These are phyloP conservation scores for Monosporascus sp. DNA, from an alignment of 2,329 filamentous ascomycete species.

Conservation along the genomic window DNA sequence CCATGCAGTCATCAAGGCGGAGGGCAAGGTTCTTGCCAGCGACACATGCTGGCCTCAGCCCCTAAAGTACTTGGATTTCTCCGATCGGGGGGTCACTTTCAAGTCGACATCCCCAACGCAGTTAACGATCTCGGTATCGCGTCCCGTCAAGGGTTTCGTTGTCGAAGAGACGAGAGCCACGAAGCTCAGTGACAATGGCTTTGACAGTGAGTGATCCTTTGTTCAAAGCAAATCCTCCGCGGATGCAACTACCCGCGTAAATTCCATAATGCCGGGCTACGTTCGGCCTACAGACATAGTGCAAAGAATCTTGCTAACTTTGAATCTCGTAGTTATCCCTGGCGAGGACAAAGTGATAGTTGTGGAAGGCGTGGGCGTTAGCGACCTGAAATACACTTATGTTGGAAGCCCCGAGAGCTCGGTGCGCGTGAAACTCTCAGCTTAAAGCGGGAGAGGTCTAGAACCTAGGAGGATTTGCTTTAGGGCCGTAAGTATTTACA, in stretches of 20 bases:
- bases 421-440: slow-evolving; percentile 4
- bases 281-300: no score
- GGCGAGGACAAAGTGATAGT: slow-evolving; percentile 29
- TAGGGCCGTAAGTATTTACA: no score
- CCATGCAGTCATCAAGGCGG: slow-evolving; percentile 35
- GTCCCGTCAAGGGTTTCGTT: slow-evolving; percentile 54
- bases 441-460: neutral
- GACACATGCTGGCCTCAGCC: slow-evolving; percentile 59
- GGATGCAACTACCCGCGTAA: no score
- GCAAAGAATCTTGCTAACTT: neutral
- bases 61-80: slow-evolving; percentile 53
- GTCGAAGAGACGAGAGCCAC: slow-evolving; percentile 43
- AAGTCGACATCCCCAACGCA: slow-evolving; percentile 16
- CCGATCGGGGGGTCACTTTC: slow-evolving; percentile 36
- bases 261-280: no score
- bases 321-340: slow-evolving; percentile 38
- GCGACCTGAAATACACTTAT: slow-evolving; percentile 20
- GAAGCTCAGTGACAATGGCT: slow-evolving; percentile 50
- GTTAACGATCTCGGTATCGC: slow-evolving; percentile 30
- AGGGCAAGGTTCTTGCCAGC: slow-evolving; percentile 36
- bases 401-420: slow-evolving; percentile 19
- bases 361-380: slow-evolving; percentile 14
- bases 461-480: no score
- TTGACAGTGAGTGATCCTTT: slow-evolving; percentile 35
- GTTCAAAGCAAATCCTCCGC: neutral